Percentiles rank a stretch among this genome's conserved stretches.
Conservation (phyloP, 768 basidiomycete genomes). For the Phlebiopsis flavidoalba region DNA sequence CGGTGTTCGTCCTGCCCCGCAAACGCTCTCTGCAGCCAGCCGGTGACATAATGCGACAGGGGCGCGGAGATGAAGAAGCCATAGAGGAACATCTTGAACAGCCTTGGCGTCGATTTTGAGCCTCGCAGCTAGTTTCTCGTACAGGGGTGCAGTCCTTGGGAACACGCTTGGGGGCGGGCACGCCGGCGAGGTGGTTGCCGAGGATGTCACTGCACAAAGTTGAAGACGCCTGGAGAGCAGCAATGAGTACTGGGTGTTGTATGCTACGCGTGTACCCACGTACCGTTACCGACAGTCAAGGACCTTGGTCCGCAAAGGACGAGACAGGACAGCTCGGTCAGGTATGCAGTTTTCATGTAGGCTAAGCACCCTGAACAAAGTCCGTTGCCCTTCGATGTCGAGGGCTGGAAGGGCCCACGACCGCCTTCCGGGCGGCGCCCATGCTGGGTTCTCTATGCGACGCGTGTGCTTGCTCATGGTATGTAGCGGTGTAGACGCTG, state of each 20-base stretch:
- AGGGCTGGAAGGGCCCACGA: not conserved
- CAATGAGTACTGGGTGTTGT: not conserved
- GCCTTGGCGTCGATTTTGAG: conserved; percentile 65
- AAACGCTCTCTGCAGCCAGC: conserved; percentile 69
- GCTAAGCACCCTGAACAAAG: not conserved
- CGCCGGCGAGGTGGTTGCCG: conserved; percentile 63
- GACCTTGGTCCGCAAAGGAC: conserved; percentile 82
- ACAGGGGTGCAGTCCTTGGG: conserved; percentile 49
- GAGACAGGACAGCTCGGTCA: conserved; percentile 56
- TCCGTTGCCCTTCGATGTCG: not conserved
- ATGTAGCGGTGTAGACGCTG: not conserved
- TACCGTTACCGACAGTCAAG: conserved; percentile 66
- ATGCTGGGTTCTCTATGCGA: not conserved
- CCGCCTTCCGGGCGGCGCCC: not conserved
- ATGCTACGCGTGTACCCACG: conserved; percentile 5
- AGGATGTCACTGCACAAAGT: conserved; percentile 74
- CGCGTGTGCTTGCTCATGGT: conserved; percentile 7
- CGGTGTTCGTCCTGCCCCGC: conserved; percentile 63
- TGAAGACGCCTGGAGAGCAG: conserved; percentile 29
- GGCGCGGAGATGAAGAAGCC: conserved; percentile 85
- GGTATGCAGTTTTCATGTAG: conserved; percentile 53
- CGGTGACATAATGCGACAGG: conserved; percentile 68
- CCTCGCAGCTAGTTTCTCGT: conserved; percentile 47
- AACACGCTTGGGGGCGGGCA: conserved; percentile 43
- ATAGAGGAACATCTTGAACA: conserved; percentile 78